Base-by-base conservation (phyloP, 805 yeast genomes). In the Candida insectorum region DNA sequence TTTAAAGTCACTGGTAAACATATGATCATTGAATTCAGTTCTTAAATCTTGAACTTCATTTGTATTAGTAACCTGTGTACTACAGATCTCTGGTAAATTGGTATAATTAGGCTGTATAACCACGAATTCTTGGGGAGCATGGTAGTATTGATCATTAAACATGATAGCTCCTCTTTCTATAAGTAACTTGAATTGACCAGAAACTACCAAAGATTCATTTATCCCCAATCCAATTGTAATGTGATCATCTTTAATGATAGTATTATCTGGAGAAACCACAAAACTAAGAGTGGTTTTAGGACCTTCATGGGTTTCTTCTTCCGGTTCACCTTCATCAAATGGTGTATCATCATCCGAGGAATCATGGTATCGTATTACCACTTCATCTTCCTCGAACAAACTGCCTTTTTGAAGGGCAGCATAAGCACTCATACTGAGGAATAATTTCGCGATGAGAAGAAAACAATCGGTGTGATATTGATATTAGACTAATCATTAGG, bases 81-180 rank as follows among this genome's bases (percentile, higher is more conserved):
- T 59, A 5, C 65, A 56, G 0, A 77, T 56, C 11, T 70, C 44
- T 0, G 82, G 81, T 33, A 44, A 43, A 11, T 53, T 67, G 51
- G 40, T 72, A 39, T 39, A 63, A 19, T 44, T 30, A 55, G 72
- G 44, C 35, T 63, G 49, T 52, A 57, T 37, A 7, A 62, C 24
- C 34, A 46, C 13, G 36, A 40, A 19, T 41, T 41, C 13, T 55
- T 62, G 45, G 47, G 68, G 44, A 26, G 43, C 47, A 29, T 36
- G 41, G 4, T 48, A 21, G 19, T 44, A 44, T 3, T 42, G 34
- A 10, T 69, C 61, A 41, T 78, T 77, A 1, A 77, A 39, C 3
- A 53, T 40, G 0, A 73, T 48, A 0, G 72, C 68, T 12, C 84
- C 84, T 32, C 71, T 49, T 39, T 65, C 68, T 0, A 77, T 54